Conservation (phyloP, 2,329 filamentous ascomycete genomes). For the Neofusicoccum laricinum region DNA sequence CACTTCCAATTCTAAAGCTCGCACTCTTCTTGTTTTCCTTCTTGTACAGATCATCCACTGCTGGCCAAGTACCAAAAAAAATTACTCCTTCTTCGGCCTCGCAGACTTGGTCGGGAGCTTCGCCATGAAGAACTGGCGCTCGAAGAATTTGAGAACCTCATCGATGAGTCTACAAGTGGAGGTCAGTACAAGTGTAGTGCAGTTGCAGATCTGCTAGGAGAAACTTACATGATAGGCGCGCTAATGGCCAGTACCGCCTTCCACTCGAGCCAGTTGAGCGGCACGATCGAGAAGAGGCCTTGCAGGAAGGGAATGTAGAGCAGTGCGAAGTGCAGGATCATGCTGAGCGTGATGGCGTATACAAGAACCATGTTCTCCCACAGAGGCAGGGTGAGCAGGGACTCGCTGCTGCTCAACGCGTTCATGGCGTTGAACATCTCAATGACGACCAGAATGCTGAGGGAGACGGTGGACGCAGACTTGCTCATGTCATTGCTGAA, state of each 20-base stretch:
- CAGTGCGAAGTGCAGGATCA: constrained; percentile 91
- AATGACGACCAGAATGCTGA: constrained; percentile 90
- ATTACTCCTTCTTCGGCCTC: constrained; percentile 15
- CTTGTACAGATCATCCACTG: too few species aligned
- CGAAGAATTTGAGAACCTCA: constrained; percentile 75
- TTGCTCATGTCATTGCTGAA: constrained; percentile 84
- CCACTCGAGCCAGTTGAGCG: constrained; percentile 85
- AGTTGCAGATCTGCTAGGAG: too few species aligned
- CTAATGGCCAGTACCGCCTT: constrained; percentile 86
- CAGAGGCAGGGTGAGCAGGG: constrained; percentile 85
- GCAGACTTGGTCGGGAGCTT: not conserved
- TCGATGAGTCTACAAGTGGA: constrained; percentile 64
- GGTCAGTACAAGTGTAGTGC: constrained; percentile 20
- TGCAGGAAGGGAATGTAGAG: constrained; percentile 91
- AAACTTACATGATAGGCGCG: constrained; percentile 82
- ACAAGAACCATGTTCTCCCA: constrained; percentile 99
- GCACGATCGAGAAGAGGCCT: constrained; percentile 83
- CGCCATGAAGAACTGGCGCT: constrained; percentile 47
- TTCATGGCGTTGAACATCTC: constrained; percentile 99
- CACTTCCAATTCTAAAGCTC: too few species aligned
- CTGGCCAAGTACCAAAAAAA: not conserved
- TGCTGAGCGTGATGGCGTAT: constrained; percentile 87
- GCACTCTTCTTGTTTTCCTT: too few species aligned
- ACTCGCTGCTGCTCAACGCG: constrained; percentile 91
- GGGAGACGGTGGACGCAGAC: constrained; percentile 86